A percentile compares a stretch with the other conserved stretches of the same genome.
These are phyloP conservation scores for Macrophomina tecta DNA, from an alignment of 2,329 filamentous ascomycete genomes.

Conservation along the genomic window DNA sequence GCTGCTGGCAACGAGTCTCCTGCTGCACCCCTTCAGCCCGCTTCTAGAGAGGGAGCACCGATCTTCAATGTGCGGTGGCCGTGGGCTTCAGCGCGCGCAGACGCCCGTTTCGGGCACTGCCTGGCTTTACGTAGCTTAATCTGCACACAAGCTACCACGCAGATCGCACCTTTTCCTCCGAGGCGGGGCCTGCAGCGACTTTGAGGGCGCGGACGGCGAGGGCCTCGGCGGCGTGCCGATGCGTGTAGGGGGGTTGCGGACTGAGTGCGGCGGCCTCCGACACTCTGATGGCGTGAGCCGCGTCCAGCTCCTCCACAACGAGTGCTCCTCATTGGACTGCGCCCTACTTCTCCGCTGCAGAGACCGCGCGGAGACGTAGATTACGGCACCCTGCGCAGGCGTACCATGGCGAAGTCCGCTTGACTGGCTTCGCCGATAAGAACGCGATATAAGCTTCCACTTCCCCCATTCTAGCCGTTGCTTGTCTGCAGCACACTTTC, in stretches of 20 bases:
- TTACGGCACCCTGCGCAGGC: constrained; percentile 20
- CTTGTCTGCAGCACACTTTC: constrained; percentile 3
- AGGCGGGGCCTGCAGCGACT: constrained; percentile 9
- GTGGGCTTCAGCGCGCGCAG: constrained; percentile 7
- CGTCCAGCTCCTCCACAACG: constrained; percentile 23
- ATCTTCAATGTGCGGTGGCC: neutral
- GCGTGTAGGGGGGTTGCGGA: constrained; percentile 19
- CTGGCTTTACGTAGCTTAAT: constrained; percentile 7
- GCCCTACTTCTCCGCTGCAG: constrained; percentile 6
- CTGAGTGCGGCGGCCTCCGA: constrained; percentile 29
- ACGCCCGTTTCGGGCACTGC: neutral
- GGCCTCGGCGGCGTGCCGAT: constrained; percentile 21
- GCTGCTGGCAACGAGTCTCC: too few relatives aligned
- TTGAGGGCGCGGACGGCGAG: constrained; percentile 37
- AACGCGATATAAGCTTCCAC: constrained; percentile 19
- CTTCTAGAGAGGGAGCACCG: neutral
- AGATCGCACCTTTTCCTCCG: neutral
- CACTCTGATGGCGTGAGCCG: constrained; percentile 27
- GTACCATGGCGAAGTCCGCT: constrained; percentile 26
- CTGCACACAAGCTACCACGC: neutral
- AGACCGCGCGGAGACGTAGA: constrained; percentile 15
- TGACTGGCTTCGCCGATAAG: constrained; percentile 23
- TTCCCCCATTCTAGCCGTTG: constrained; percentile 5
- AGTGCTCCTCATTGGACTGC: constrained; percentile 22
- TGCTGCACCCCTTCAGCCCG: neutral